Conservation (phyloP, 768 basidiomycete species). For the Lactarius hatsudake region DNA sequence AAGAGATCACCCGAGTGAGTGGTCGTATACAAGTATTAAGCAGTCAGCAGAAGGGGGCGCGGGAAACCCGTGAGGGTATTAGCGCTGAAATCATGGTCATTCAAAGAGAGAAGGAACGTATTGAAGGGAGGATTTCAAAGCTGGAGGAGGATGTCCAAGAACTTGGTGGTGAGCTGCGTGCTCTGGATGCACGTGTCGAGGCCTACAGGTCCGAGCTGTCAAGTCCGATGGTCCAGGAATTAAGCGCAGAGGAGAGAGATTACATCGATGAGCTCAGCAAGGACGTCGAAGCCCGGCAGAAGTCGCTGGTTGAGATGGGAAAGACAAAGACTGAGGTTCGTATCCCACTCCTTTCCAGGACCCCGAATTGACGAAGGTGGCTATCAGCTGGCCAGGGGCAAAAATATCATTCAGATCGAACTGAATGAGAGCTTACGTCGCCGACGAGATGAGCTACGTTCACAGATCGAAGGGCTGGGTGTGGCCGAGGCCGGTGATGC, state of each 20-base stretch:
- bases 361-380: slow-evolving; percentile 10
- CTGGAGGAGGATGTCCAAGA: slow-evolving; percentile 70
- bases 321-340: slow-evolving; percentile 70
- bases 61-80: slow-evolving; percentile 65
- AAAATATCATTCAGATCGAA: slow-evolving; percentile 87
- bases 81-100: slow-evolving; percentile 58
- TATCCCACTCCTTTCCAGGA: slow-evolving; percentile 6
- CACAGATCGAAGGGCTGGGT: slow-evolving; percentile 72
- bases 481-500: slow-evolving; percentile 56
- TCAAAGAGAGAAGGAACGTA: slow-evolving; percentile 66
- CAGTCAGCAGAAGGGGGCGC: slow-evolving; percentile 67
- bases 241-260: slow-evolving; percentile 70
- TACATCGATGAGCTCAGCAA: slow-evolving; percentile 64
- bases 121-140: slow-evolving; percentile 55
- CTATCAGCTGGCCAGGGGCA: slow-evolving; percentile 63
- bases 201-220: slow-evolving; percentile 68
- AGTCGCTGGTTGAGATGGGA: slow-evolving; percentile 63
- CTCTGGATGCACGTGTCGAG: slow-evolving; percentile 57
- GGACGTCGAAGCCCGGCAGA: slow-evolving; percentile 74
- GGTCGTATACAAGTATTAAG: slow-evolving; percentile 70
- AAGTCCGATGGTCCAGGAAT: slow-evolving; percentile 69
- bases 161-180: slow-evolving; percentile 65
- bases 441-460: slow-evolving; percentile 71
- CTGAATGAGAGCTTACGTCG: slow-evolving; percentile 85
- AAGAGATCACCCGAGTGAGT: slow-evolving; percentile 74